These are phyloP conservation scores for Juncus inflexus DNA, from an alignment of 176 grass and related monocot species.

Conservation along the genomic window DNA sequence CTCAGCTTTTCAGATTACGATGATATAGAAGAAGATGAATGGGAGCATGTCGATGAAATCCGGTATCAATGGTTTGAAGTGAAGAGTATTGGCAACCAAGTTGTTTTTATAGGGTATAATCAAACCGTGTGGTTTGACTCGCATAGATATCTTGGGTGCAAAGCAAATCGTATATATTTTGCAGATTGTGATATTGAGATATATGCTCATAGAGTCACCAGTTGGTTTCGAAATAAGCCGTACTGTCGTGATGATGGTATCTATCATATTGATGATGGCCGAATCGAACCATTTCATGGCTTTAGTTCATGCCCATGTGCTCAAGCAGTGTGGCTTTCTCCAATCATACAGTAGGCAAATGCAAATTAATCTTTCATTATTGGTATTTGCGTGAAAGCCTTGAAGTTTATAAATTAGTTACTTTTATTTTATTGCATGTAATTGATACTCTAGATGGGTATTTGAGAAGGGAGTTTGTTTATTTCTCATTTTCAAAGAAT, in stretches of 20 bases:
- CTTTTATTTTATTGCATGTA: too few relatives aligned
- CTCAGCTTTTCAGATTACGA: too few relatives aligned
- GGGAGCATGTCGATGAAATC: too few relatives aligned
- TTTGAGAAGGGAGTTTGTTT: too few relatives aligned
- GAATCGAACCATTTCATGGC: conserved; percentile 1
- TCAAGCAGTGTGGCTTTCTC: conserved; percentile 8
- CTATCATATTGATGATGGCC: neutral
- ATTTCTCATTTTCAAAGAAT: too few relatives aligned
- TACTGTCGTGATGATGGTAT: neutral
- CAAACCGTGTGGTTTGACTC: conserved; percentile 1
- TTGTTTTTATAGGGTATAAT: conserved; percentile 16
- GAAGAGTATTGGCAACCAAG: neutral
- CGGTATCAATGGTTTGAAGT: neutral
- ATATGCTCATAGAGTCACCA: neutral
- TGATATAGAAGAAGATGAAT: too few relatives aligned
- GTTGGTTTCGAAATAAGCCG: neutral
- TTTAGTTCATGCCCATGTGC: neutral
- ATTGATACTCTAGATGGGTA: too few relatives aligned
- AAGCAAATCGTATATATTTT: conserved; percentile 14
- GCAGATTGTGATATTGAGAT: neutral
- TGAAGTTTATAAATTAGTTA: too few relatives aligned
- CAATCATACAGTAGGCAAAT: neutral
- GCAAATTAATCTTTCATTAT: too few relatives aligned
- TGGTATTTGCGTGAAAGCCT: too few relatives aligned
- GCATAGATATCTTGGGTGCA: neutral